Evolutionary conservation across 495 filamentous ascomycete species (phyloP).

Genomic region (Aspergillus coremiiformis): DNA sequence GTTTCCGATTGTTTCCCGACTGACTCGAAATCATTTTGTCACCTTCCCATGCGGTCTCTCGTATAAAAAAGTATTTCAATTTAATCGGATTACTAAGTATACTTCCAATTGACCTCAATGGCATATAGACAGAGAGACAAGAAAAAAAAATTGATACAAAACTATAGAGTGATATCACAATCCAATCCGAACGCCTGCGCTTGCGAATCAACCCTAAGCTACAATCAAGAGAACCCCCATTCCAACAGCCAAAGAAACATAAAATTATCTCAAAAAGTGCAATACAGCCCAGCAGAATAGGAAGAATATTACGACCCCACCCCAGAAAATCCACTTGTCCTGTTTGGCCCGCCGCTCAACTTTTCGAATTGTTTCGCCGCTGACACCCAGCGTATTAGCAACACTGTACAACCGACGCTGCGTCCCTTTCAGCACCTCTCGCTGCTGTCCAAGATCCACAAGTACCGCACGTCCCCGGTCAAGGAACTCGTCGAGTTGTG

Average conservation of each 20-base stretch:
- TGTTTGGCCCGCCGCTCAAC: constrained; percentile 82
- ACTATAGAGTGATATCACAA: constrained; percentile 3
- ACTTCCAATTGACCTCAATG: not conserved
- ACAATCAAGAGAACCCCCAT: constrained; percentile 6
- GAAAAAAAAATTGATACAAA: not conserved
- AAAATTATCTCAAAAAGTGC: constrained; percentile 63
- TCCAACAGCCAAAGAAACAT: constrained; percentile 3
- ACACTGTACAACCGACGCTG: constrained; percentile 86
- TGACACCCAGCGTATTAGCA: constrained; percentile 87
- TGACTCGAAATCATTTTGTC: constrained; percentile 3
- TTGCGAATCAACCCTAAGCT: constrained; percentile 21
- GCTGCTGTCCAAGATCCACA: constrained; percentile 79
- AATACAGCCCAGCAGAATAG: constrained; percentile 84
- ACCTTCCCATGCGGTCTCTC: not conserved
- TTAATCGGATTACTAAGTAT: no score
- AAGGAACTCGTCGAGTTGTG: constrained; percentile 85
- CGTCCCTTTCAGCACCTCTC: constrained; percentile 90
- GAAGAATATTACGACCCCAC: constrained; percentile 81
- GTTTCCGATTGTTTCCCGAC: constrained; percentile 11
- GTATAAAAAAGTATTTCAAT: no score
- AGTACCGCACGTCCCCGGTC: constrained; percentile 86
- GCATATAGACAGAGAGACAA: not conserved
- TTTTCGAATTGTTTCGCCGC: constrained; percentile 94
- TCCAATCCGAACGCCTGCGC: constrained; percentile 29
- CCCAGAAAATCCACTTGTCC: constrained; percentile 98